Evolutionary conservation across 1,139 yeast genomes (phyloP).

Genomic region (Taphrina confusa): DNA sequence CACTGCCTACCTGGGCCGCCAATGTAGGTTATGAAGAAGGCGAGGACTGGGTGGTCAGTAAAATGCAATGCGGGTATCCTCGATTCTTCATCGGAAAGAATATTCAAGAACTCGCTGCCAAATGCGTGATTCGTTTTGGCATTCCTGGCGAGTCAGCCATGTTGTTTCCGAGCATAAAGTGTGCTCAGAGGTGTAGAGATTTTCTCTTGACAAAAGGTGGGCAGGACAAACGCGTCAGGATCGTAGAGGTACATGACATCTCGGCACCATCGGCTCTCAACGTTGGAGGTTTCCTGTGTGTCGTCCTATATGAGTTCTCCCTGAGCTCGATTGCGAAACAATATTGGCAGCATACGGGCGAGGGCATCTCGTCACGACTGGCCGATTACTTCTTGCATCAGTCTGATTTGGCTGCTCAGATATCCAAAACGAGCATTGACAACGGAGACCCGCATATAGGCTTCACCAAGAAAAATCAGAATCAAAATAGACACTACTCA

Average conservation of each 20-base stretch:
- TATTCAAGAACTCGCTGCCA: constrained; percentile 35
- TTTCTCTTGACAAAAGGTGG: constrained; percentile 48
- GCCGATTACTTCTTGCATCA: constrained; percentile 74
- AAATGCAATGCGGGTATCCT: constrained; percentile 87
- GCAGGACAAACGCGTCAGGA: constrained; percentile 47
- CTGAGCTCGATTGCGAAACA: constrained; percentile 68
- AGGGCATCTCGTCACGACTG: constrained; percentile 83
- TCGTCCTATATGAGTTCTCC: constrained; percentile 67
- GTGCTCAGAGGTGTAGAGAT: constrained; percentile 82
- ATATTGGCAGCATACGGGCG: constrained; percentile 97
- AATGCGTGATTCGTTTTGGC: constrained; percentile 60
- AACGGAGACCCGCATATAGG: constrained; percentile 10
- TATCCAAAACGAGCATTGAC: constrained; percentile 49
- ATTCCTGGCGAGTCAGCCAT: constrained; percentile 71
- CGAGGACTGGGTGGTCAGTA: constrained; percentile 73
- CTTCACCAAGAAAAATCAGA: constrained; percentile 20
- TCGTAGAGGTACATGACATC: constrained; percentile 76
- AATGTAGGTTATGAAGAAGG: constrained; percentile 92
- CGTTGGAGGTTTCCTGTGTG: constrained; percentile 70
- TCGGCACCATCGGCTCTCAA: constrained; percentile 61
- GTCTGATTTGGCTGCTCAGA: constrained; percentile 51
- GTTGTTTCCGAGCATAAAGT: constrained; percentile 72
- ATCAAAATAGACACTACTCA: constrained; percentile 32
- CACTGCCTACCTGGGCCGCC: constrained; percentile 92
- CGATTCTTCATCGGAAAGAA: constrained; percentile 41